Evolutionary conservation across 257 asterid species (phyloP), one percentile per base, ranked within the genome.

Genomic region (Plantago elongata): DNA sequence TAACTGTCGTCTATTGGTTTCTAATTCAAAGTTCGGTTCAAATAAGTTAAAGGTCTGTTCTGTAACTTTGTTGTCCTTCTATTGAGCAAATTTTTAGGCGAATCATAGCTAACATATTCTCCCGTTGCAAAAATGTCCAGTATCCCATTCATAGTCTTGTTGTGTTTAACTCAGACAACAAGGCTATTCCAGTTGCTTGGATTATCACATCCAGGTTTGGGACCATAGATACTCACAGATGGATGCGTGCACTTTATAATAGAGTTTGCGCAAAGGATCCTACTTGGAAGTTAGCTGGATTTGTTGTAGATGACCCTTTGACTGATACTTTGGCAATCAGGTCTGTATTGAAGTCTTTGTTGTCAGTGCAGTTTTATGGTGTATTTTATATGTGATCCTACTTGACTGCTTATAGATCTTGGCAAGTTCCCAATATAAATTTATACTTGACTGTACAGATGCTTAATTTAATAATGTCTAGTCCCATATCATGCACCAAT

Each of bases 101-200:
- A 40, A 55, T 74, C 69, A 54, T 58, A 57, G 63, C 87, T 84
- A 67, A 79, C 84, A 49, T 48, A 30, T 70, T 68, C 74, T 79
- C 52, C 48, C 70, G 54, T 62, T 79, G 74, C 70, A 69, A 22
- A 22, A 22, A 22, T 66, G 51, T 69, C 79, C 94, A 87, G 96
- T 82, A 89, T 80, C 92, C 96, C 29, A 59, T 93, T 79, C 89
- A 79, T 65, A 93, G 95, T 83, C 96, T 93, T 77, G 84, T 89
- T 74, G 96, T 89, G 74, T 89, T 89, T 95, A 93, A 89, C 83
- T 84, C 87, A 59, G 92, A 89, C 73, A 93, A 87, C 87, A 89
- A 87, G 94, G 96, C 96, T 82, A 87, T 93, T 27, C 99, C 97
- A 9, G 96, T 93, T 57, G 97, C 99, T 63, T 93, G 99, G 99